These are phyloP conservation scores for Leptographium radiaticola DNA, from an alignment of 2,329 filamentous ascomycete genomes.

Conservation along the genomic window DNA sequence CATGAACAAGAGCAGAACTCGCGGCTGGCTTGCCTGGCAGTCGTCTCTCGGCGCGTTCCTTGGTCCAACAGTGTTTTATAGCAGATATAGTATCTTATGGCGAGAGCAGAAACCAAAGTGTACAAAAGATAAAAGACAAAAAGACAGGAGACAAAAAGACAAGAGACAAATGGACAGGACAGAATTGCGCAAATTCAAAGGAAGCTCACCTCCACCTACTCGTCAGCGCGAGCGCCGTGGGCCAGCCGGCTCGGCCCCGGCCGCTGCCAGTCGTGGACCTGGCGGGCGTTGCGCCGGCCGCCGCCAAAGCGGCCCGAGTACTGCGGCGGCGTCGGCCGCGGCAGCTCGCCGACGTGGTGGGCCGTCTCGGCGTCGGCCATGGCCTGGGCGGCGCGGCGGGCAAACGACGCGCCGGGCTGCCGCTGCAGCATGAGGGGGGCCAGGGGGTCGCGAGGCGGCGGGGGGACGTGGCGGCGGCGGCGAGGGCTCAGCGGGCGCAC, in stretches of 20 bases:
- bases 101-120: too few species aligned
- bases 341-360: neutral
- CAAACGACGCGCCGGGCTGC: neutral
- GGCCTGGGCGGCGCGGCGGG: neutral
- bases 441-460: neutral
- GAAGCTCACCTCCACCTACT: neutral
- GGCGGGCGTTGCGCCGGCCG: neutral
- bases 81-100: neutral
- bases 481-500: too few species aligned
- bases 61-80: neutral
- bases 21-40: too few species aligned
- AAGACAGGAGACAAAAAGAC: neutral
- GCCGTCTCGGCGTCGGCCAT: neutral
- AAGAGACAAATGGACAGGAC: neutral
- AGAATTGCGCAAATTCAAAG: too few species aligned
- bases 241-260: slow-evolving; percentile 5
- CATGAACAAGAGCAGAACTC: too few species aligned
- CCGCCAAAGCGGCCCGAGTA: neutral
- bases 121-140: neutral
- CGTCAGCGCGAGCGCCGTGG: too few species aligned
- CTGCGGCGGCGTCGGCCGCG: neutral
- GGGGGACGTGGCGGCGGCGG: neutral
- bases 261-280: neutral
- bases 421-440: neutral
- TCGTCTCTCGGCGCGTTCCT: too few species aligned